Evolutionary conservation across 345 rosid genomes (phyloP), one percentile per base, ranked within the genome.

Genomic region (Trapa bicornis): DNA sequence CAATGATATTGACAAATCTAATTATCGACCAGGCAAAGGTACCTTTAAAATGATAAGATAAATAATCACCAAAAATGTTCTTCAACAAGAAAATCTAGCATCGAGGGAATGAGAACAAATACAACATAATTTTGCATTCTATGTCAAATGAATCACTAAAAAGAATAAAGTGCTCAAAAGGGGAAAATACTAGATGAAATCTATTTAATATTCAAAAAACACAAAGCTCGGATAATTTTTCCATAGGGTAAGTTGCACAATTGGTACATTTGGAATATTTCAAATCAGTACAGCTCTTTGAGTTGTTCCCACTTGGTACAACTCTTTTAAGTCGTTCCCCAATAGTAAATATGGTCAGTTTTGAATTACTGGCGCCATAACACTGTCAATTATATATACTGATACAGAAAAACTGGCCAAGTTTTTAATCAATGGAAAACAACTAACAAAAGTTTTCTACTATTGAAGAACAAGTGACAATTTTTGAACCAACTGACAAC

Each of bases 1-100:
- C 80, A 82, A 71, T 65, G 70, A 67, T 42, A 65, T 17, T 2
- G 52, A 65, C 11, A 32, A 35, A 32, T 58, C 63, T 58, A 35
- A 32, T 35, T 16, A 32, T 35, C 33, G 3, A 33, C 37, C 63
- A 58, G 2, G 33, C 9, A 54, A 11, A 54, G 35, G 35, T n/a
- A 17, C 5, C 1, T n/a, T 57, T 4, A 4, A 57, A 57, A 9
- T 10, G 3, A 37, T 57, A 6, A 32, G 62, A 29, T 57, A 15
- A 57, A 32, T 32, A 8, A 32, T n/a, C 1, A 33, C 22, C 63
- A 33, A 10, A 33, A 58, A 58, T 2, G 38, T 58, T 22, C 2
- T n/a, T 54, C 0, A 35, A 32, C 6, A 11, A 29, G 11, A 50
- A 50, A 15, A 16, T 3, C 56, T 29, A 15, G 6, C 3, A 50